These are phyloP conservation scores for Glaciozyma antarctica DNA, from an alignment of 768 basidiomycete genomes.

Conservation along the genomic window DNA sequence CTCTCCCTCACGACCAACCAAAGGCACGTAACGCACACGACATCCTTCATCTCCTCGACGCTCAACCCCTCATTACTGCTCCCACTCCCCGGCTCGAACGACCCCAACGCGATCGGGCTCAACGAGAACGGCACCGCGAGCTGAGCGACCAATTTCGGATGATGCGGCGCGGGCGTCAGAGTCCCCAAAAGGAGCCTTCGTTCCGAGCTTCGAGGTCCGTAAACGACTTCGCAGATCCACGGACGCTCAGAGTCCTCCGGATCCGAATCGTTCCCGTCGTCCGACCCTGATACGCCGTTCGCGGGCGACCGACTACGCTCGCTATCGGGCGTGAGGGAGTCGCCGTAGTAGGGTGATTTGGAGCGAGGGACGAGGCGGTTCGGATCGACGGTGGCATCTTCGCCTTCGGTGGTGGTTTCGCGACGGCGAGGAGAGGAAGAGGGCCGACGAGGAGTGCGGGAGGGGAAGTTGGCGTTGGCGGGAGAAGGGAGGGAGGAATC, in stretches of 20 bases:
- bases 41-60: slow-evolving; percentile 89
- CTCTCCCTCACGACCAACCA: slow-evolving; percentile 88
- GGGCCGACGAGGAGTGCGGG: background rate
- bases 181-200: slow-evolving; percentile 60
- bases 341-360: background rate
- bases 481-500: background rate
- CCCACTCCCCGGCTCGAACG: slow-evolving; percentile 20
- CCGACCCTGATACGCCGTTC: slow-evolving; percentile 32
- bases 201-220: slow-evolving; percentile 39
- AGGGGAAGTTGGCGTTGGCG: background rate
- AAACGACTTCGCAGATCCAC: slow-evolving; percentile 78
- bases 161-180: slow-evolving; percentile 83
- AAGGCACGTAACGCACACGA: slow-evolving; percentile 73
- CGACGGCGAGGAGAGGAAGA: background rate
- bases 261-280: slow-evolving; percentile 68
- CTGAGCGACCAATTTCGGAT: slow-evolving; percentile 86
- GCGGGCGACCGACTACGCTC: background rate
- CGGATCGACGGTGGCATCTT: background rate
- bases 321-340: background rate
- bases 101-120: slow-evolving; percentile 61
- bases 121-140: slow-evolving; percentile 84
- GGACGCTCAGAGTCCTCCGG: slow-evolving; percentile 95
- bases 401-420: background rate
- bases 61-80: slow-evolving; percentile 44
- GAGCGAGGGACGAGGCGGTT: background rate